These are phyloP conservation scores for Allomyces arbusculus DNA, from an alignment of 192 early-diverging fungal species.

Conservation along the genomic window DNA sequence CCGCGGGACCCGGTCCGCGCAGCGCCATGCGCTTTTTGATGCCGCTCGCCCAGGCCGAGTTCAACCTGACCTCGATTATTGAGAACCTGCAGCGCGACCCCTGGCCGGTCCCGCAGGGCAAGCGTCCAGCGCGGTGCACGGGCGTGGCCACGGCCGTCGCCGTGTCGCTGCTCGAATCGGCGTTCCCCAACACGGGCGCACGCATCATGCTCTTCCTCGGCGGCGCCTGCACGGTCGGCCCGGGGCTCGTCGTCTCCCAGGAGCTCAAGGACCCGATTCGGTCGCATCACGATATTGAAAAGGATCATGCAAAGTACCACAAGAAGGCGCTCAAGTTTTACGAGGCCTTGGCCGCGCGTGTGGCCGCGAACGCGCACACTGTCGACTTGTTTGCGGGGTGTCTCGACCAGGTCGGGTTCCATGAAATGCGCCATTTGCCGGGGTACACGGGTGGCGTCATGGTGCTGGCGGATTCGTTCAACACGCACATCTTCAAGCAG, in stretches of 20 bases:
- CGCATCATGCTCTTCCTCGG: constrained; percentile 85
- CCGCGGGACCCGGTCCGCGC: background rate
- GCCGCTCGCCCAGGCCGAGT: constrained; percentile 87
- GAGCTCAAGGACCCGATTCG: constrained; percentile 87
- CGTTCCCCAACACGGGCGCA: constrained; percentile 78
- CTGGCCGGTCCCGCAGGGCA: constrained; percentile 79
- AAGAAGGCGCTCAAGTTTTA: constrained; percentile 94
- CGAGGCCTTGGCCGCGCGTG: constrained; percentile 66
- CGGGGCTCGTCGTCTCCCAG: constrained; percentile 78
- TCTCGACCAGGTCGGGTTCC: constrained; percentile 85
- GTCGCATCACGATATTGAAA: constrained; percentile 96
- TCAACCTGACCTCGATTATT: constrained; percentile 76
- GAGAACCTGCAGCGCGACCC: constrained; percentile 96
- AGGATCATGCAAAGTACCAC: constrained; percentile 75
- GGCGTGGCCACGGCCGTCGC: constrained; percentile 88
- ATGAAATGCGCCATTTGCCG: constrained; percentile 85
- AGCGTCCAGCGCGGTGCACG: constrained; percentile 79
- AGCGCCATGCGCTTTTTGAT: constrained; percentile 50
- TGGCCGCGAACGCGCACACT: constrained; percentile 68
- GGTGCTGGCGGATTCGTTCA: constrained; percentile 90
- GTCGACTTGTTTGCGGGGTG: constrained; percentile 97
- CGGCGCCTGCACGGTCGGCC: constrained; percentile 83
- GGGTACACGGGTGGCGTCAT: constrained; percentile 81
- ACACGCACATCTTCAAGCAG: constrained; percentile 89
- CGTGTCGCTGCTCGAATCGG: constrained; percentile 70